Base-by-base conservation (phyloP, 2,329 filamentous ascomycete species). In the Dendrostoma leiphaemia region DNA sequence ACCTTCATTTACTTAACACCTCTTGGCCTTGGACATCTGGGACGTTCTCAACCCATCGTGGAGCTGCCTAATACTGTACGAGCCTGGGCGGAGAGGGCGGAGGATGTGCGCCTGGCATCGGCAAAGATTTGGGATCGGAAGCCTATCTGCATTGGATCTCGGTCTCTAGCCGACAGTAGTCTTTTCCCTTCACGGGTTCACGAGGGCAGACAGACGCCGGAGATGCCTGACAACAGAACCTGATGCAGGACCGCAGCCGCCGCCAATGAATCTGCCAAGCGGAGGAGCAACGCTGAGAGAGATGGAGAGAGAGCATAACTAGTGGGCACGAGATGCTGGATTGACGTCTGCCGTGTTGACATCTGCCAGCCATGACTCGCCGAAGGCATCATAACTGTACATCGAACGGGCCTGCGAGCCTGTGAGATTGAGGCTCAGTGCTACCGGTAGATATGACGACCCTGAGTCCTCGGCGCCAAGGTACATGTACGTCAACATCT, bases 241-340 rank as follows among this genome's bases (percentile, higher is more conserved):
- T 37, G n/a, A 32, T 44, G n/a, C 28, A 38, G 49, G 38, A 49
- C 35, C 46, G 43, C 38, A 54, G 52, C 52, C 52, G 52, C 52
- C 35, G 37, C 45, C 44, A 56, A n/a, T n/a, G n/a, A 45, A 26
- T 24, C 24, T 53, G 44, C 43, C 44, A 29, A 49, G 38, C 31
- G 6, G 35, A 38, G 17, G 32, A 32, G 43, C 32, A 55, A 44
- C n/a, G n/a, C n/a, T n/a, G n/a, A n/a, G n/a, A n/a, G n/a, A n/a
- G n/a, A n/a, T n/a, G n/a, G n/a, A n/a, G n/a, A n/a, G n/a, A n/a
- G n/a, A n/a, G n/a, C n/a, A n/a, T n/a, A n/a, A n/a, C n/a, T n/a
- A n/a, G n/a, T n/a, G n/a, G n/a, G n/a, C n/a, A n/a, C n/a, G n/a
- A n/a, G n/a, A n/a, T n/a, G n/a, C n/a, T n/a, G n/a, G n/a, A n/a